phyloP scores from a whole-genome alignment of 2,329 filamentous ascomycete species.

The Fusarium algeriense region DNA sequence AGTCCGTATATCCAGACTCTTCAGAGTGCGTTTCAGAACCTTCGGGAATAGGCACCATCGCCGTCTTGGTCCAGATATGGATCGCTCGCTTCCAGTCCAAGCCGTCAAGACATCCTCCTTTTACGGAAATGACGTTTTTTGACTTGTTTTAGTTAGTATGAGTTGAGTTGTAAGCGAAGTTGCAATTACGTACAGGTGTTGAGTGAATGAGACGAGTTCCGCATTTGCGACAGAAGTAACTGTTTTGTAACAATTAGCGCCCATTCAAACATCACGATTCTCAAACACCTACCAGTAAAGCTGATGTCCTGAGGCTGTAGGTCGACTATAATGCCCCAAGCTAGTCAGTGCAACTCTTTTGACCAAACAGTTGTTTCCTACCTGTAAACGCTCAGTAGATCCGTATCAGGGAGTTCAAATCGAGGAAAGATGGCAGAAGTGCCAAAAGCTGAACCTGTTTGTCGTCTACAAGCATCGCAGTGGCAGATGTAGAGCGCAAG shows the following conservation, averaged over 20 bases:
- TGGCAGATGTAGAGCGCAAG: constrained; percentile 79
- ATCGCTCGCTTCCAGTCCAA: constrained; percentile 71
- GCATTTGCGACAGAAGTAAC: constrained; percentile 75
- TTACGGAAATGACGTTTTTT: constrained; percentile 73
- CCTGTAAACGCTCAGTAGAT: constrained; percentile 67
- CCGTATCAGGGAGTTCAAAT: constrained; percentile 67
- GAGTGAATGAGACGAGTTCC: constrained; percentile 75
- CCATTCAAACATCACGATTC: background rate
- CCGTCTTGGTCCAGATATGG: constrained; percentile 76
- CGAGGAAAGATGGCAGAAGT: constrained; percentile 77
- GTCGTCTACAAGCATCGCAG: constrained; percentile 74
- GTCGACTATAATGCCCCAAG: constrained; percentile 57
- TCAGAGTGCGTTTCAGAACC: constrained; percentile 69
- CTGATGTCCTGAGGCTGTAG: constrained; percentile 67
- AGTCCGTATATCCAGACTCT: constrained; percentile 61
- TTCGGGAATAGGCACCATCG: constrained; percentile 77
- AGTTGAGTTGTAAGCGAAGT: background rate
- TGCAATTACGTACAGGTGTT: constrained; percentile 60
- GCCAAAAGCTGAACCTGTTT: constrained; percentile 75
- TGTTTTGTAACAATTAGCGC: constrained; percentile 43
- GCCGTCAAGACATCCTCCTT: constrained; percentile 74
- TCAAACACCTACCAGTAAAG: constrained; percentile 65
- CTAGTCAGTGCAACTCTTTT: constrained; percentile 7
- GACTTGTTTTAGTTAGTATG: constrained; percentile 52
- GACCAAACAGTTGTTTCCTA: constrained; percentile 7